A percentile compares a stretch with the other conserved stretches of the same genome.
Evolutionary conservation across 176 grass and related monocot species (phyloP).

Genomic region (Raddia distichophylla): DNA sequence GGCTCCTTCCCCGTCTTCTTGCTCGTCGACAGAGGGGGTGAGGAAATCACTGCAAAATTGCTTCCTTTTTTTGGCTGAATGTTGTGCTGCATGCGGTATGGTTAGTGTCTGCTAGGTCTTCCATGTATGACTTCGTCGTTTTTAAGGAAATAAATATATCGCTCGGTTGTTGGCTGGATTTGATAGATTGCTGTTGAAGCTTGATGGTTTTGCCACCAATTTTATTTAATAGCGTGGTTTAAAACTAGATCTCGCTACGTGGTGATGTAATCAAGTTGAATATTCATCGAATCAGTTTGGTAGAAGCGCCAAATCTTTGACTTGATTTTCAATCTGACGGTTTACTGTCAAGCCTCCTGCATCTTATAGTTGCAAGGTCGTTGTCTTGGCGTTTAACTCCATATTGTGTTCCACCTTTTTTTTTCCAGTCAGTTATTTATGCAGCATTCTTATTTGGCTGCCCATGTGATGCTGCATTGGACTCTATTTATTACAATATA

Average conservation of each 20-base stretch:
- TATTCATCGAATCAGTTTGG: background rate
- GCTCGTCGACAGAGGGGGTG: constrained; percentile 85
- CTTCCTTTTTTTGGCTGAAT: background rate
- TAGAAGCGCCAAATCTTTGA: background rate
- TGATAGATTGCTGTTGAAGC: background rate
- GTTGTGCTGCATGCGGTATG: background rate
- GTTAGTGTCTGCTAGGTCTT: constrained; percentile 22
- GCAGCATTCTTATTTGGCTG: constrained; percentile 14
- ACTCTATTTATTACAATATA: background rate
- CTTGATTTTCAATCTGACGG: background rate
- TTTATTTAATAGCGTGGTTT: background rate
- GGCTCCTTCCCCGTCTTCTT: constrained; percentile 76
- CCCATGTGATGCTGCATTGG: constrained; percentile 5
- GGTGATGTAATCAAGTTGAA: background rate
- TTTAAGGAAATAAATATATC: background rate
- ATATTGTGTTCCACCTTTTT: background rate
- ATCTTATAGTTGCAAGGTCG: background rate
- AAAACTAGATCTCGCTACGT: constrained; percentile 2
- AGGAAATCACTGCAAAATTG: constrained; percentile 25
- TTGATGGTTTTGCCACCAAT: background rate
- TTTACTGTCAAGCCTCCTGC: background rate
- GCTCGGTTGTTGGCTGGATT: background rate
- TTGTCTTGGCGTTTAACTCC: background rate
- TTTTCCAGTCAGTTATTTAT: constrained; percentile 6
- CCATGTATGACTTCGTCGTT: background rate